phyloP scores from a whole-genome alignment of 495 filamentous ascomycete species.

The Tuber microsphaerosporum region DNA sequence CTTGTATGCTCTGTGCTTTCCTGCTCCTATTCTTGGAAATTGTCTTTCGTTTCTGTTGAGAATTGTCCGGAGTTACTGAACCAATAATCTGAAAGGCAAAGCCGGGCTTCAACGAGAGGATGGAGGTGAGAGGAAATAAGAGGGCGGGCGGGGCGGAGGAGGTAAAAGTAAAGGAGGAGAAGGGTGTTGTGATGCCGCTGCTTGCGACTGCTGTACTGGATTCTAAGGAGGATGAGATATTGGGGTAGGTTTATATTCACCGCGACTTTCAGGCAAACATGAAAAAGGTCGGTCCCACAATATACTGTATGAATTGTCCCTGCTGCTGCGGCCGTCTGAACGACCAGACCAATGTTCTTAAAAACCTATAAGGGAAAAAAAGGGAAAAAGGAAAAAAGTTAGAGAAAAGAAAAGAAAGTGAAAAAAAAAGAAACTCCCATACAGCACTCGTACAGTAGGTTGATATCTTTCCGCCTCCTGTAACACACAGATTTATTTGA shows the following conservation, averaged over 20 bases:
- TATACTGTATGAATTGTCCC: not conserved
- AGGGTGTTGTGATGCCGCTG: not conserved
- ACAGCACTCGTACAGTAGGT: not conserved
- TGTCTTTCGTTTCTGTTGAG: not conserved
- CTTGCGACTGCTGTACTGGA: not conserved
- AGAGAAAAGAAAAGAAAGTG: not conserved
- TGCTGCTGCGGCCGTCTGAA: slow-evolving; percentile 1
- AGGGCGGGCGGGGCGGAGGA: not conserved
- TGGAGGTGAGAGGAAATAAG: not conserved
- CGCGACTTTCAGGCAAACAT: not conserved
- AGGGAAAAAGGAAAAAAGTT: not conserved
- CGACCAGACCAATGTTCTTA: not conserved
- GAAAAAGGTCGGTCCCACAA: not conserved
- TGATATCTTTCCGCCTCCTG: not conserved
- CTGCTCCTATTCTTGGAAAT: not conserved
- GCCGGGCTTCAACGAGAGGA: not conserved
- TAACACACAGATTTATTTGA: not conserved
- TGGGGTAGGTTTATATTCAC: not conserved
- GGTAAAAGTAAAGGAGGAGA: not conserved
- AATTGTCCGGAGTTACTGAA: not conserved
- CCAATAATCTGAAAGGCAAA: not conserved
- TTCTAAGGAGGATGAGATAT: not conserved
- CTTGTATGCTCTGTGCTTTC: not conserved
- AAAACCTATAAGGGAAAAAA: not conserved
- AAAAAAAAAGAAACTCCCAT: not conserved